phyloP scores from a whole-genome alignment of 2,329 filamentous ascomycete species.

The Verruconis gallopava region DNA sequence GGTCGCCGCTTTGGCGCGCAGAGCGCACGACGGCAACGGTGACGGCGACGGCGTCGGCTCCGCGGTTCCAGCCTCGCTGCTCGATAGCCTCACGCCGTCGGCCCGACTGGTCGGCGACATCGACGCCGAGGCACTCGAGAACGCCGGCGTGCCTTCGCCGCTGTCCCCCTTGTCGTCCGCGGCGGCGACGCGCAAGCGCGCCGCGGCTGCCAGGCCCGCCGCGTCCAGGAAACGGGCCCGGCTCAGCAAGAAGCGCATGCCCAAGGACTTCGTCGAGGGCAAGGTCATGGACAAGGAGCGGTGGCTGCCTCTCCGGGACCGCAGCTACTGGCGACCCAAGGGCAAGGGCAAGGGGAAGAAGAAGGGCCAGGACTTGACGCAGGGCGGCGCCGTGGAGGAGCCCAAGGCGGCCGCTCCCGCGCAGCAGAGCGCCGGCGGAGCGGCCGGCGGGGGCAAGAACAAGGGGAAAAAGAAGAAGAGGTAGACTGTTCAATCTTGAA shows the following conservation, averaged over 20 bases:
- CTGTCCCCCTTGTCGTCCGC: conserved; percentile 16
- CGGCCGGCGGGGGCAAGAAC: not conserved
- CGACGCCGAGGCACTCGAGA: conserved; percentile 49
- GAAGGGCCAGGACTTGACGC: conserved; percentile 32
- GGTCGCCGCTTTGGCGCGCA: conserved; percentile 71
- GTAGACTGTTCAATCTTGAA: too few species aligned
- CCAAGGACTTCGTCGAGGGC: conserved; percentile 60
- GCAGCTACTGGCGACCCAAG: conserved; percentile 79
- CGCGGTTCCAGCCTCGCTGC: conserved; percentile 40
- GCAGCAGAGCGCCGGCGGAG: conserved; percentile 1
- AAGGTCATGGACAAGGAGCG: conserved; percentile 81
- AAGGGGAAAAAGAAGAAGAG: conserved; percentile 9
- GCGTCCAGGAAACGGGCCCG: conserved; percentile 43
- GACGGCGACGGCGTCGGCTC: conserved; percentile 42
- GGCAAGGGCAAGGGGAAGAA: conserved; percentile 76
- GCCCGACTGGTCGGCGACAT: conserved; percentile 47
- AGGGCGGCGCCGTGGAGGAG: conserved; percentile 8
- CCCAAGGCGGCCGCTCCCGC: not conserved
- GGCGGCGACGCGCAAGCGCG: conserved; percentile 29
- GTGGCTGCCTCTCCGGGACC: conserved; percentile 83
- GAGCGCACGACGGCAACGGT: too few species aligned
- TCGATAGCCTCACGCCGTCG: conserved; percentile 47
- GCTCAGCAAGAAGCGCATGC: conserved; percentile 47
- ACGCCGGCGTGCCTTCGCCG: conserved; percentile 48
- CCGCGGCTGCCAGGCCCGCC: conserved; percentile 24